Evolutionary conservation across 1,284 basidiomycete genomes (phyloP).

Genomic region (Uromyces viciae-fabae): DNA sequence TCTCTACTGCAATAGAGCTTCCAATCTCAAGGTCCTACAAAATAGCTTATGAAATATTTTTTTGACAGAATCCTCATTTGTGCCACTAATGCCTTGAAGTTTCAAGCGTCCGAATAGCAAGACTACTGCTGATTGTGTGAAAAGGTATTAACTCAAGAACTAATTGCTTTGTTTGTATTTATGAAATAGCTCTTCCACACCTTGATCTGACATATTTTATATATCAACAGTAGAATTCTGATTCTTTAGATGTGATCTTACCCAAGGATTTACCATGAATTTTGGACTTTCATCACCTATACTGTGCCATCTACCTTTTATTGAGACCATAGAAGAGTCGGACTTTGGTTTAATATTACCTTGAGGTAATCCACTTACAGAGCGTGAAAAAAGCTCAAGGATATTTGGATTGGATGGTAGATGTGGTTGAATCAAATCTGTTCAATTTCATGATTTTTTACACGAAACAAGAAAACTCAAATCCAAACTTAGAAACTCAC

Average conservation of each 20-base stretch:
- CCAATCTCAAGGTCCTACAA: too few relatives aligned
- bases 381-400: slow-evolving; percentile 41
- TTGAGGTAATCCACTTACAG: slow-evolving; percentile 10
- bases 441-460: background rate
- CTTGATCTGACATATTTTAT: too few relatives aligned
- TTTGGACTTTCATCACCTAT: slow-evolving; percentile 39
- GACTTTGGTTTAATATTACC: background rate
- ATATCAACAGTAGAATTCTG: background rate
- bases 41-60: too few relatives aligned
- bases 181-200: too few relatives aligned
- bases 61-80: too few relatives aligned
- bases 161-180: too few relatives aligned
- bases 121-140: too few relatives aligned
- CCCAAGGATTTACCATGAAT: slow-evolving; percentile 37
- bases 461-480: background rate
- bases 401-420: slow-evolving; percentile 25
- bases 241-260: background rate
- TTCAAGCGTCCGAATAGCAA: too few relatives aligned
- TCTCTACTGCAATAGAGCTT: too few relatives aligned
- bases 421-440: slow-evolving; percentile 39
- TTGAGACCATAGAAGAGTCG: background rate
- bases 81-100: too few relatives aligned
- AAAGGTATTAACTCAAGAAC: too few relatives aligned
- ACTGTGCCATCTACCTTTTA: slow-evolving; percentile 36
- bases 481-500: background rate